Percentiles rank a stretch among this genome's conserved stretches.
Evolutionary conservation across 148 eudicot species (phyloP).

Genomic region (Rheum nobile): DNA sequence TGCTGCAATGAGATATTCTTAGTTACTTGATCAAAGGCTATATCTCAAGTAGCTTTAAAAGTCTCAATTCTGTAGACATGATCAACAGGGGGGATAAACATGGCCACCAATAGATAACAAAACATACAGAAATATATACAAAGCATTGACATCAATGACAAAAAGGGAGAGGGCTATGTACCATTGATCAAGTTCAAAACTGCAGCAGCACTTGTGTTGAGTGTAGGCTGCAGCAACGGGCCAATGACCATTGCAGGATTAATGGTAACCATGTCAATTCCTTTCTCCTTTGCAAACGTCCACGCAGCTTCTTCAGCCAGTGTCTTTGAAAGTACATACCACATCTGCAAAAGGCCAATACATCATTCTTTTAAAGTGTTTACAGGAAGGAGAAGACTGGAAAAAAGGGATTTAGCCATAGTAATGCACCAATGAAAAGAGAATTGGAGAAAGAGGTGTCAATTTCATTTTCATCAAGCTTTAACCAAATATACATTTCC

Average conservation of each 20-base stretch:
- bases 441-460: not conserved
- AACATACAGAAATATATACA: not conserved
- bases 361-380: not conserved
- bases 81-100: not conserved
- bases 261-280: slow-evolving; percentile 13
- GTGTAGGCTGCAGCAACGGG: slow-evolving; percentile 25
- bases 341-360: slow-evolving; percentile 5
- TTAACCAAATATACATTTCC: not conserved
- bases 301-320: slow-evolving; percentile 13
- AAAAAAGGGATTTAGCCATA: not conserved
- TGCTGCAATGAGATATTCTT: not conserved
- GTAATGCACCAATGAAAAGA: not conserved
- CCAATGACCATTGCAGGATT: slow-evolving; percentile 25
- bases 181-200: slow-evolving; percentile 12
- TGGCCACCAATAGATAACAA: not conserved
- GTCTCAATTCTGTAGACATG: not conserved
- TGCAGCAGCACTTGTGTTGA: slow-evolving; percentile 15
- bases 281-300: slow-evolving; percentile 8
- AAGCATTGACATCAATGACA: not conserved
- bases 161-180: not conserved
- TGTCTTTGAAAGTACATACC: slow-evolving; percentile 15
- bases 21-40: not conserved
- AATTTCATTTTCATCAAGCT: not conserved
- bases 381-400: not conserved
- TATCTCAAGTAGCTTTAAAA: not conserved